phyloP scores from a whole-genome alignment of 805 yeast genomes.

The Saccharomycopsis sp. region DNA sequence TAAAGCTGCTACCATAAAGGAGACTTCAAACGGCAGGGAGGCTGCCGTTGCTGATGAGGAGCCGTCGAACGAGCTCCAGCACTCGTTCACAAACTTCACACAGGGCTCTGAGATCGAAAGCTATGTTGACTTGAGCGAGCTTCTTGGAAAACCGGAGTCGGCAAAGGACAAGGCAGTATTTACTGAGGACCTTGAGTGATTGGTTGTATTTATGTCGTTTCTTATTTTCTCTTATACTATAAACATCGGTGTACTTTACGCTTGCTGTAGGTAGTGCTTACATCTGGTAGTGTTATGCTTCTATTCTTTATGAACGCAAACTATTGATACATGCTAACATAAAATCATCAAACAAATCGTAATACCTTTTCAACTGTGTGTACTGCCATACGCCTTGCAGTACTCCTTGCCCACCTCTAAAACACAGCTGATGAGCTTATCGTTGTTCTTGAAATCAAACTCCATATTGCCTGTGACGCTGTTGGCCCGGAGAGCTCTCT shows the following conservation, averaged over 20 bases:
- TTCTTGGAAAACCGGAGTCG: not conserved
- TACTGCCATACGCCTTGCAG: not conserved
- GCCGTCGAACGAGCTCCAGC: not conserved
- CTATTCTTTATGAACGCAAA: no score
- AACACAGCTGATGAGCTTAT: not conserved
- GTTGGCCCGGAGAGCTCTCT: not conserved
- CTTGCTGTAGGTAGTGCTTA: no score
- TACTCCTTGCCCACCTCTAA: not conserved
- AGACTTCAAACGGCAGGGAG: not conserved
- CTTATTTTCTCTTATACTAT: no score
- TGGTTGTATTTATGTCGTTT: not conserved
- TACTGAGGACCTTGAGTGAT: not conserved
- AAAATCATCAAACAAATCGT: not conserved
- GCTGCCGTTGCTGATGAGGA: not conserved
- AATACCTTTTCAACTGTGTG: not conserved
- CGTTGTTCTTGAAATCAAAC: not conserved
- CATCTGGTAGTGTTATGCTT: no score
- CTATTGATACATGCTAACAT: no score
- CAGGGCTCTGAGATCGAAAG: conserved; percentile 12
- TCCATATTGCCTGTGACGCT: not conserved
- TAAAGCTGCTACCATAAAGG: not conserved
- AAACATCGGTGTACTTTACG: no score
- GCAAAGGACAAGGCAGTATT: not conserved
- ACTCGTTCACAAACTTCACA: conserved; percentile 12
- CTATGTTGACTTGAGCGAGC: not conserved